These are phyloP conservation scores for Trichocladium uniseriatum DNA, from an alignment of 495 filamentous ascomycete species.

Conservation along the genomic window DNA sequence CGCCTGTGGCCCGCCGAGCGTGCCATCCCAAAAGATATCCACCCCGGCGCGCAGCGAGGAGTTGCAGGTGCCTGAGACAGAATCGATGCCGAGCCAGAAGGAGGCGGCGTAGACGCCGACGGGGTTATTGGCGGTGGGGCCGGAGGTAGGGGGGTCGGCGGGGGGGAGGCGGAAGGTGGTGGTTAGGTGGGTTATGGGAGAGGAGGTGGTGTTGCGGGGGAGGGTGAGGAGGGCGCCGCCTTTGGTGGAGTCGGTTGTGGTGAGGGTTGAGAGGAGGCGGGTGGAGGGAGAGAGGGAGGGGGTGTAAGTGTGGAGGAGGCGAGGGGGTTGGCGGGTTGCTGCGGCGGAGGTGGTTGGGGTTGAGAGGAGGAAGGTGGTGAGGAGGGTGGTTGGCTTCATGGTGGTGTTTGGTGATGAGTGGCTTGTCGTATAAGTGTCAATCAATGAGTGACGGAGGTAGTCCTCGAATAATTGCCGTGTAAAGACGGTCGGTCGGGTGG, in stretches of 20 bases:
- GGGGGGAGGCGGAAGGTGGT: slow-evolving; percentile 16
- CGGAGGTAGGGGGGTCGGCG: slow-evolving; percentile 11
- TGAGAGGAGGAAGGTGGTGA: not conserved
- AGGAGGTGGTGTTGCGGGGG: not conserved
- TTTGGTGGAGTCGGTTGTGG: slow-evolving; percentile 7
- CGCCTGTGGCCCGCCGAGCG: slow-evolving; percentile 4
- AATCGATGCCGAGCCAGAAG: slow-evolving; percentile 71
- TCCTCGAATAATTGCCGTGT: no score
- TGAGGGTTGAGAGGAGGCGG: slow-evolving; percentile 1
- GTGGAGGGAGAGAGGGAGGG: not conserved
- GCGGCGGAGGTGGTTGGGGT: not conserved
- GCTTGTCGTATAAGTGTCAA: not conserved
- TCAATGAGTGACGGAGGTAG: no score
- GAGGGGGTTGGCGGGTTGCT: not conserved
- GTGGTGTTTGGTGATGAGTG: not conserved
- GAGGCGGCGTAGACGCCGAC: slow-evolving; percentile 43
- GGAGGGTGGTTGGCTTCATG: slow-evolving; percentile 11
- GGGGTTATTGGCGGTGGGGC: slow-evolving; percentile 14
- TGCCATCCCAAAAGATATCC: slow-evolving; percentile 22
- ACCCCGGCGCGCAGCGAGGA: slow-evolving; percentile 19
- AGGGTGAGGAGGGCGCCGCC: slow-evolving; percentile 14
- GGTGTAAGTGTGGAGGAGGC: slow-evolving; percentile 6
- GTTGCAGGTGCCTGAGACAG: slow-evolving; percentile 13
- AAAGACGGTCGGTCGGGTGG: no score
- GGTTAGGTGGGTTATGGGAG: not conserved